Evolutionary conservation across 495 filamentous ascomycete species (phyloP), one percentile per base, ranked within the genome.

Genomic region (Neurospora terricola): DNA sequence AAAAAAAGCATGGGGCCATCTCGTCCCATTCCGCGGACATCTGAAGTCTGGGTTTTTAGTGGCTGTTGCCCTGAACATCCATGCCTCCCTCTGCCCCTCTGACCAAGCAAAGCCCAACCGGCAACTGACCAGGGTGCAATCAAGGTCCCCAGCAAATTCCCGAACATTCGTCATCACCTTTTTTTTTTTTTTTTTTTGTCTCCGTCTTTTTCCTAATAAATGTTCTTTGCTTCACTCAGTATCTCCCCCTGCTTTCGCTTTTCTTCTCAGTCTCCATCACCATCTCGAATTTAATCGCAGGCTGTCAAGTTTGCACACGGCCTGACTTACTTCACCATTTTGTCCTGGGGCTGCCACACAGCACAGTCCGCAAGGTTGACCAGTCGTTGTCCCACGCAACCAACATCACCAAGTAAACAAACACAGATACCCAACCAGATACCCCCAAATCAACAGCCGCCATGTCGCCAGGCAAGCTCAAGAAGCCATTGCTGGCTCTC

Each of bases 401-500:
- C 54, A 62, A 4, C 54, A 66, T 62, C 23, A 34, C 54, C 54
- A 62, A 30, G 27, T 62, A 62, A 62, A 34, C 23, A 16, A 62
- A 8, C 16, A 18, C 23, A 62, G 23, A 34, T 62, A 62, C 14
- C 54, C 54, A 7, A 1, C 3, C 14, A 18, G 6, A 62, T 62
- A 66, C 54, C 14, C 23, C 54, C 23, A 34, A 30, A 59, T 9
- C 54, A 9, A 40, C 45, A 36, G 27, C 9, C 73, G 77, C 43
- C 70, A 82, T 84, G 80, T 81, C 81, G 70, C 81, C 80, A 12
- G 78, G 78, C 38, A 72, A 69, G 27, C 72, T 85, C 16, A 86
- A 81, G 72, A 81, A 83, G 72, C 82, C 82, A 27, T 75, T 86
- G 34, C 77, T 86, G 70, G 77, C 80, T 8, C 78, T 86, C 27